Base-by-base conservation (phyloP, 495 filamentous ascomycete species). In the Aspergillus asperescens region DNA sequence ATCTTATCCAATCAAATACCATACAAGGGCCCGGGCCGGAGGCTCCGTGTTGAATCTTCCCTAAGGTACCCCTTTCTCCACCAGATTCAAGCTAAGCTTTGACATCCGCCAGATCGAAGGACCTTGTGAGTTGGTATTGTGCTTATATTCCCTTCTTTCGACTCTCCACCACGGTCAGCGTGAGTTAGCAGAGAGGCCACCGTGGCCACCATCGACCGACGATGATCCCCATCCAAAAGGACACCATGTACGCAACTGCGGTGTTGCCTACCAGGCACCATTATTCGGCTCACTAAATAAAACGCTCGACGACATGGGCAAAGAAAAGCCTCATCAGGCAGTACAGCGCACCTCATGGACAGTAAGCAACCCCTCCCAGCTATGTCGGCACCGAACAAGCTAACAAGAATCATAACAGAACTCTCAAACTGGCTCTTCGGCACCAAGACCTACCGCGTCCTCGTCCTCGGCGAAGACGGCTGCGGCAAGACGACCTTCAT, bases 401-500 rank as follows among this genome's bases (percentile, higher is more conserved):
- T 13, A 32, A 32, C 29, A 13, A 3, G 2, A n/a, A n/a, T n/a
- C n/a, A n/a, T n/a, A 32, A 18, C 29, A 48, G 45, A 19, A 24
- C 3, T 48, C 8, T 19, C 22, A 18, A 25, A 25, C 15, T 39
- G 46, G 46, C 44, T 47, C 15, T 39, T 27, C 24, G 46, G 46
- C 32, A 1, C 8, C 1, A 10, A 5, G 10, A 8, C 16, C 10
- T 28, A 39, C 46, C 35, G 24, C 22, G 46, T 49, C 13, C 34
- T 49, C 4, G 23, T 49, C 3, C 4, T 49, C 1, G 46, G 46
- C 19, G 34, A 49, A 1, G n/a, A 39, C 20, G 20, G 20, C 22
- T 27, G 20, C n/a, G 46, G 46, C 19, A 49, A 49, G 8, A 49
- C 46, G 3, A 49, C 12, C 6, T 39, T 49, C 24, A 28, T 49